Base-by-base conservation (phyloP, 169 alveolate genomes). In the Cytauxzoon felis region DNA sequence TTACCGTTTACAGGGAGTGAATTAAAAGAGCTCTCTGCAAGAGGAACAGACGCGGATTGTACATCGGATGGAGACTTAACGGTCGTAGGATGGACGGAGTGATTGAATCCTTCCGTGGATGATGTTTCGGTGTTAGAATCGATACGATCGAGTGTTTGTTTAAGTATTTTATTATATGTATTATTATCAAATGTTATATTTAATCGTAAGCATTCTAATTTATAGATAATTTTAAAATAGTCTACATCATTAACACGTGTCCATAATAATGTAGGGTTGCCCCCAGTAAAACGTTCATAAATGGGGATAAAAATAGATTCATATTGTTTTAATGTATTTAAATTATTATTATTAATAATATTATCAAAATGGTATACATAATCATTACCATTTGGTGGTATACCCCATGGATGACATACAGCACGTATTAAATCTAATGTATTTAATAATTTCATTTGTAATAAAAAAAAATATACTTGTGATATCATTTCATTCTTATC, bases 361-460 rank as follows among this genome's bases (percentile, higher is more conserved):
- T 64, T 21, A 47, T 76, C 41, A 40, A 76, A 76, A 30, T 76
- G 86, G 42, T 49, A 76, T 0, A 64, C 73, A 36, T 56, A 76
- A 48, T 76, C 86, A 26, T 56, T 76, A 9, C 86, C 81, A 29
- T 66, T 45, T 24, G 80, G 86, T 5, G 63, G 72, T 21, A 71
- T 61, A 1, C 86, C 86, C 86, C 86, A 76, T 18, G 86, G 86
- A 38, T 54, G 57, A 26, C 86, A 76, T 32, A 76, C 81, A 19
- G 86, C 40, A 42, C 57, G 38, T 29, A 76, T 61, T 23, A 76
- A 53, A 7, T 66, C 86, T 23, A 76, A 75, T 13, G 86, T 56
- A 34, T 66, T 66, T 40, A 76, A 48, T 26, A 76, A 67, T 38
- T 76, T 76, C 80, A 76, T 56, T 32, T 73, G 84, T 21, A 59